Base-by-base conservation (phyloP, 2,329 filamentous ascomycete species). In the Fusarium sororula region DNA sequence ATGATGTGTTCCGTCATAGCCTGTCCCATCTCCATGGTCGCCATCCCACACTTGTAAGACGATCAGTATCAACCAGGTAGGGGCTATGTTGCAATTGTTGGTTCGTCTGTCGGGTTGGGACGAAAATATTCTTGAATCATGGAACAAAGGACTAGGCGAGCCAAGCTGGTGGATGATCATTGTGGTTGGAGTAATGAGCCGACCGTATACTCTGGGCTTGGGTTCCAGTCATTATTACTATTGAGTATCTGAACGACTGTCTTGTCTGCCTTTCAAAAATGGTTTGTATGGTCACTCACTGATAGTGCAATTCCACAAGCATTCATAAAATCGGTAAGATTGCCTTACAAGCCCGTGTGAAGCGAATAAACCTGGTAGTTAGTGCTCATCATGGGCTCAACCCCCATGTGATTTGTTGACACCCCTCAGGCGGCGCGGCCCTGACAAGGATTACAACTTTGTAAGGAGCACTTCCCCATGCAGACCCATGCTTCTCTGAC, bases 391-490 rank as follows among this genome's bases (percentile, higher is more conserved):
- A 58, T 47, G 62, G 58, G 37, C 64, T 63, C 37, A 47, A 35
- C 42, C 51, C 57, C 66, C 51, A 58, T 72, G 63, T 47, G 32
- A 54, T 68, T 68, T 68, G 65, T 51, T 54, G n/a, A 57, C 68
- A 63, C 72, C 63, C 72, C 60, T 70, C 53, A 30, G 28, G 39
- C 56, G 50, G 63, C 41, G 56, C 61, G 42, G 48, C 50, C 51
- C 47, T 72, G 48, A n/a, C 72, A 47, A 56, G 72, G 68, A 50
- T 63, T 60, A 54, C 26, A 42, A 48, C 38, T 66, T 56, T 63
- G 45, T 38, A 60, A 57, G 48, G 68, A 63, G 57, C 41, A 61
- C 56, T 75, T 70, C 72, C 64, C 72, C 72, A 70, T 74, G 53
- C 44, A 45, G 44, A 63, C 64, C 72, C 68, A 62, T 74, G 72